These are phyloP conservation scores for Cyclostephanos tholiformis DNA, from an alignment of 108 stramenopile genomes.

Conservation along the genomic window DNA sequence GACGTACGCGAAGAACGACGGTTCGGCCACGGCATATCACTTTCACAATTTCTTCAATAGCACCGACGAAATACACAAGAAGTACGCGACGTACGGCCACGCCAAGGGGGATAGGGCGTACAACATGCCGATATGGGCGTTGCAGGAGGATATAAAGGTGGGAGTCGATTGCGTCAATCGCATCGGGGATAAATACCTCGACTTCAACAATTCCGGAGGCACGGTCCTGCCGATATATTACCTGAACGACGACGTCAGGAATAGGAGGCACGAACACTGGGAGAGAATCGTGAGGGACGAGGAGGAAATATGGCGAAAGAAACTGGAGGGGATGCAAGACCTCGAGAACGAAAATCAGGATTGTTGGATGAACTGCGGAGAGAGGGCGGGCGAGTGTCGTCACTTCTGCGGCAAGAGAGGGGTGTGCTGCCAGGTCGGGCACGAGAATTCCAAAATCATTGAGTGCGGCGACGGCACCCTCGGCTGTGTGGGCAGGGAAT, in stretches of 20 bases:
- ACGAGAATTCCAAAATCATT: no score
- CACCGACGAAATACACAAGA: constrained; percentile 36
- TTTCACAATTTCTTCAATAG: constrained; percentile 62
- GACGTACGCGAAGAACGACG: constrained; percentile 4
- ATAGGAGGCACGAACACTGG: constrained; percentile 27
- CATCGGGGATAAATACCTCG: constrained; percentile 2
- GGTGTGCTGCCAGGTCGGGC: no score
- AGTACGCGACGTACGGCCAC: constrained; percentile 62
- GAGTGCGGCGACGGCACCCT: no score
- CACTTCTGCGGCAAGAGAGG: neutral
- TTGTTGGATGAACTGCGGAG: neutral
- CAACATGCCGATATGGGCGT: constrained; percentile 28
- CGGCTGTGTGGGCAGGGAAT: no score
- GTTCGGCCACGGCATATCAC: constrained; percentile 54
- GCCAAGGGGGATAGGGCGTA: constrained; percentile 17
- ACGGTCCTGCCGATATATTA: constrained; percentile 36
- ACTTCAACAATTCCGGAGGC: constrained; percentile 10
- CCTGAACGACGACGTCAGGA: constrained; percentile 20
- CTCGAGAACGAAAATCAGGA: neutral
- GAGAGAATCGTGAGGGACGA: constrained; percentile 33
- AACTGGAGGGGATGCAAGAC: neutral
- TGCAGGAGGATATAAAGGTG: constrained; percentile 34
- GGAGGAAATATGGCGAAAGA: constrained; percentile 6
- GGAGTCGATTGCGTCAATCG: constrained; percentile 40
- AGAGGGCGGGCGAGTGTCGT: neutral